Conservation (phyloP, 2,329 filamentous ascomycete species). For the Verticillium zaregamsianum region DNA sequence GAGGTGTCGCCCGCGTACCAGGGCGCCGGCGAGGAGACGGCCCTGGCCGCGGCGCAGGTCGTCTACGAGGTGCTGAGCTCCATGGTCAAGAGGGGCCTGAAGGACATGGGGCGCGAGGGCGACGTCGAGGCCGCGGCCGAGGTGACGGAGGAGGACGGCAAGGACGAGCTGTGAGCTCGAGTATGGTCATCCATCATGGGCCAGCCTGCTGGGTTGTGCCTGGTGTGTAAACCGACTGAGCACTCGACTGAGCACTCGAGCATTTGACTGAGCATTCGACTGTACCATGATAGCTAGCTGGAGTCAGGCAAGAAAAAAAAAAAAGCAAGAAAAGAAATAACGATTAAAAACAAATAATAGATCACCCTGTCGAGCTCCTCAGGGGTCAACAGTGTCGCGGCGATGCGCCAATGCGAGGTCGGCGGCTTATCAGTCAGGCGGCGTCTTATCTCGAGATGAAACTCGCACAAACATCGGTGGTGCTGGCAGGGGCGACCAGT, state of each 20-base stretch:
- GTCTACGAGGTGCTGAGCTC: constrained; percentile 81
- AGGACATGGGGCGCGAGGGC: constrained; percentile 27
- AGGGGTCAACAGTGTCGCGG: background rate
- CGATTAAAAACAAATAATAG: too few species aligned
- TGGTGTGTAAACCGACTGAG: background rate
- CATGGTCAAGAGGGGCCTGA: constrained; percentile 55
- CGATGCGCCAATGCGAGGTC: background rate
- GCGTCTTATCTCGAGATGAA: background rate
- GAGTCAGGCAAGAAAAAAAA: background rate
- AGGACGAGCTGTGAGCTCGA: constrained; percentile 32
- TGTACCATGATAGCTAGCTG: background rate
- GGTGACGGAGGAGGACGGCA: constrained; percentile 8
- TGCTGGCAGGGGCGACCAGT: background rate
- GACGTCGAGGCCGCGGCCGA: constrained; percentile 18
- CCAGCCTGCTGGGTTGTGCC: background rate
- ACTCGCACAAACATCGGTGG: background rate
- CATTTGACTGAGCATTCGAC: too few species aligned
- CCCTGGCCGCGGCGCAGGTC: constrained; percentile 77
- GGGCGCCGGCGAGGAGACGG: constrained; percentile 73
- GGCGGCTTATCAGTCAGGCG: background rate
- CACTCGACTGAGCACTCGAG: too few species aligned
- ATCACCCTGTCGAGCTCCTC: background rate
- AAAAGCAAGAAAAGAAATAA: too few species aligned
- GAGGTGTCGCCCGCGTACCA: constrained; percentile 87
- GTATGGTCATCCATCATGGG: too few species aligned